Evolutionary conservation across 2,329 filamentous ascomycete genomes (phyloP), one percentile per base, ranked within the genome.

Genomic region (Seiridium unicorne): DNA sequence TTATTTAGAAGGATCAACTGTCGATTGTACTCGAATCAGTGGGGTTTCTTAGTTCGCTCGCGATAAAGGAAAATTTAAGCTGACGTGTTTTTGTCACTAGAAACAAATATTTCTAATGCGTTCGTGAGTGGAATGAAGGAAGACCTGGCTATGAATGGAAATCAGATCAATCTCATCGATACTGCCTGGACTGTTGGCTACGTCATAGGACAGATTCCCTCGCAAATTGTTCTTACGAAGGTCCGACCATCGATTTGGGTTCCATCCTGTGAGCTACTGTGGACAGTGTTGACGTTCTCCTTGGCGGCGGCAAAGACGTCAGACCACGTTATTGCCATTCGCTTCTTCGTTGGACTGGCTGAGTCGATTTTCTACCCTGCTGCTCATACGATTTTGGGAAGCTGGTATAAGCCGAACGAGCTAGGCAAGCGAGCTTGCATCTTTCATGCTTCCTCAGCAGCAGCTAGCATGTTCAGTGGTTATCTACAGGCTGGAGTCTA

Each of bases 401-500:
- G 73, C 0, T 81, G 78, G 78, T 80, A 80, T 61, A 74, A 63
- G 62, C 77, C 68, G 6, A 60, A 63, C 3, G 78, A 80, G 62
- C 74, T 81, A 0, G 84, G 81, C 58, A 86, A 85, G 64, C 77
- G 84, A 4, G 74, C 76, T 0, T 77, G 76, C 58, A 74, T 81
- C 38, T 79, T 81, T 64, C 75, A 80, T 57, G 76, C 82, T 0
- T 81, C 79, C 34, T 80, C 82, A 7, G 80, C 78, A 4, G 73
- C 84, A 0, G 83, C 81, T 0, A 72, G 74, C n/a, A 84, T 86
- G 79, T 80, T 85, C 53, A 81, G 80, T n/a, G 83, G 83, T 1
- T 85, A 84, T 60, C 73, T 86, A 0, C 82, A 84, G 70, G 78
- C 83, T 0, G 82, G 79, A 0, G 79, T 81, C 0, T 83, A 85